Conservation (phyloP, 208 protist species). For the Acanthamoeba lenticulata region DNA sequence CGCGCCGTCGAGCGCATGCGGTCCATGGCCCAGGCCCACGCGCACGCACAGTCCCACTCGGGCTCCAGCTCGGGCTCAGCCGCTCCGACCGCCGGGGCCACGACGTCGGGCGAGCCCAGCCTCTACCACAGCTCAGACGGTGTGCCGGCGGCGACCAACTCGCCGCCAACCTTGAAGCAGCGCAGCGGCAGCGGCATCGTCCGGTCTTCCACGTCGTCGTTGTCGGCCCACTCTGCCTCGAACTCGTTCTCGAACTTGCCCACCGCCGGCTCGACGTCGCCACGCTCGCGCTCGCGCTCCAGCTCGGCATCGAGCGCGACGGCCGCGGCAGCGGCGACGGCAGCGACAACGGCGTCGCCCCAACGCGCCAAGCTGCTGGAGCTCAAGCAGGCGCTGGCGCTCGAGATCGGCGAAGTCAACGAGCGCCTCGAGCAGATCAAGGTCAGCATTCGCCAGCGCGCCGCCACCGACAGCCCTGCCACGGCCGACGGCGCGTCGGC, state of each 20-base stretch:
- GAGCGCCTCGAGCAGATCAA: neutral
- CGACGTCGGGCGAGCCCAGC: neutral
- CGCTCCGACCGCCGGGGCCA: neutral
- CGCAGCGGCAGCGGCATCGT: neutral
- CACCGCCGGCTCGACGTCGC: neutral
- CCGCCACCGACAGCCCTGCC: neutral
- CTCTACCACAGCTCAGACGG: neutral
- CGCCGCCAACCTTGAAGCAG: neutral
- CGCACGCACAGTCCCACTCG: neutral
- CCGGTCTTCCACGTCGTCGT: neutral
- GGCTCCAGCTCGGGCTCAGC: neutral
- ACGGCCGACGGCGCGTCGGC: neutral
- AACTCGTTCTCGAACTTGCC: neutral
- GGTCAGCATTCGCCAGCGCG: no score
- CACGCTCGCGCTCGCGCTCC: neutral
- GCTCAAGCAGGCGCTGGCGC: neutral
- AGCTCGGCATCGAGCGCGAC: neutral
- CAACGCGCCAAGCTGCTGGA: neutral
- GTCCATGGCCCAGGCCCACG: neutral
- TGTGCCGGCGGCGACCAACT: neutral
- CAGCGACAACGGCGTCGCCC: neutral
- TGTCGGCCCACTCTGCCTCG: neutral
- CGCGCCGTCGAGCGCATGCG: neutral
- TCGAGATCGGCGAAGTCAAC: conserved; percentile 12
- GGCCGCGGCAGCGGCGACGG: neutral